A percentile compares a stretch with the other conserved stretches of the same genome.
phyloP scores from a whole-genome alignment of 345 rosid genomes.

The Carallia pectinifolia region DNA sequence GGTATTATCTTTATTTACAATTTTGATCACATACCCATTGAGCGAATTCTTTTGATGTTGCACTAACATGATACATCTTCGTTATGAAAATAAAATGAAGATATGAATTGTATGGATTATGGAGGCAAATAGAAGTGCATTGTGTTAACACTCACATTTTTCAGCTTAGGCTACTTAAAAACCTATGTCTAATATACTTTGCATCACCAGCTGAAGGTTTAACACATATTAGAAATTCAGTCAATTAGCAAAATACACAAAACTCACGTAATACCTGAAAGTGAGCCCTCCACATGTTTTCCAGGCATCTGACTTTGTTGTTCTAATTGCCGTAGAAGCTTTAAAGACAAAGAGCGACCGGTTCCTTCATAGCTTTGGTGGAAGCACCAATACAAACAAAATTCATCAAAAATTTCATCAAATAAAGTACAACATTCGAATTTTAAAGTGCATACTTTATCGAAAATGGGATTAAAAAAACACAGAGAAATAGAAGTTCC shows the following conservation, averaged over 20 bases:
- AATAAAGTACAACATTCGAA: constrained; percentile 5
- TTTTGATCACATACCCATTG: too few species aligned
- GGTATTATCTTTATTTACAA: too few species aligned
- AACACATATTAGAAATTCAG: constrained; percentile 14
- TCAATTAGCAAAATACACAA: constrained; percentile 11
- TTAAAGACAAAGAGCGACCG: constrained; percentile 93
- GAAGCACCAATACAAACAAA: constrained; percentile 4
- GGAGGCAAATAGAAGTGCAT: too few species aligned
- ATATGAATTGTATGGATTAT: too few species aligned
- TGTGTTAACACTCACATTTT: too few species aligned
- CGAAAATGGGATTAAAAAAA: not conserved
- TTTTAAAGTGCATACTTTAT: not conserved
- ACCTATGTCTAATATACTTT: not conserved
- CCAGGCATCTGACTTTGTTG: constrained; percentile 70
- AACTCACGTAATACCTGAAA: constrained; percentile 51
- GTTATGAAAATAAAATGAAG: too few species aligned
- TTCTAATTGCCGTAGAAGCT: constrained; percentile 87
- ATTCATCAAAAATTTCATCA: not conserved
- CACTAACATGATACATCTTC: too few species aligned
- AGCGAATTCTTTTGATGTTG: too few species aligned
- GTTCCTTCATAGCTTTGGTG: constrained; percentile 89
- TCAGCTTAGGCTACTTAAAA: not conserved
- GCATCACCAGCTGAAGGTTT: constrained; percentile 4
- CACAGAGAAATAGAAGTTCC: not conserved
- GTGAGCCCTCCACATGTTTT: constrained; percentile 56